phyloP scores from a whole-genome alignment of 2,329 filamentous ascomycete genomes.

The Coniochaeta prunicola region DNA sequence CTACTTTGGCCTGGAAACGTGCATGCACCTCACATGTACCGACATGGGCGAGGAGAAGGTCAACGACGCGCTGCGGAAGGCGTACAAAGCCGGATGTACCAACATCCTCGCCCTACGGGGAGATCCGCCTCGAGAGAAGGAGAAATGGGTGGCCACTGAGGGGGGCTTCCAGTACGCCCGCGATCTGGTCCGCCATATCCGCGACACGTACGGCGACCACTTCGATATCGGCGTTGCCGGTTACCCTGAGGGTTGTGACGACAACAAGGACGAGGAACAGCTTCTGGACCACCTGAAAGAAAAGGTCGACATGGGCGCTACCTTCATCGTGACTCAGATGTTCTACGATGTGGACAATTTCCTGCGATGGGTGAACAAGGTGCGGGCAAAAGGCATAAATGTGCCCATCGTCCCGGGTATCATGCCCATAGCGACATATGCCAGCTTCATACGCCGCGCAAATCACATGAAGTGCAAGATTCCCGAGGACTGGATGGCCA shows the following conservation, averaged over 20 bases:
- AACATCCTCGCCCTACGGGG: conserved; percentile 93
- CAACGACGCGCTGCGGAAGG: conserved; percentile 77
- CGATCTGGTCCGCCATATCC: conserved; percentile 75
- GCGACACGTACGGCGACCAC: conserved; percentile 71
- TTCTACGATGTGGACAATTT: conserved; percentile 98
- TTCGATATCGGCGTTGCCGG: conserved; percentile 97
- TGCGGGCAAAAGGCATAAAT: conserved; percentile 75
- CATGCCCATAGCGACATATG: conserved; percentile 94
- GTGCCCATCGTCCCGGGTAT: conserved; percentile 70
- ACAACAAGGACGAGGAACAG: conserved; percentile 78
- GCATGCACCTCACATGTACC: conserved; percentile 98
- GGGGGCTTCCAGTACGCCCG: conserved; percentile 87
- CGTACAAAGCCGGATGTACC: conserved; percentile 92
- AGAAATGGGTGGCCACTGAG: conserved; percentile 85
- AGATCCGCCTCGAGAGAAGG: conserved; percentile 87
- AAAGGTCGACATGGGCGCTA: conserved; percentile 89
- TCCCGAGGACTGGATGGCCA: conserved; percentile 71
- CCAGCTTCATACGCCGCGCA: conserved; percentile 81
- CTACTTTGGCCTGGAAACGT: conserved; percentile 92
- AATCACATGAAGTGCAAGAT: conserved; percentile 87
- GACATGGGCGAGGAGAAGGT: conserved; percentile 94
- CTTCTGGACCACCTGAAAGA: conserved; percentile 92
- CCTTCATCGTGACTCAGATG: conserved; percentile 98
- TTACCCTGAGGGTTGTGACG: conserved; percentile 92
- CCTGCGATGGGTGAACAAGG: conserved; percentile 80